Percentiles rank a stretch among this genome's conserved stretches.
Conservation (phyloP, 345 rosid species). For the Gossypium sturtianum region DNA sequence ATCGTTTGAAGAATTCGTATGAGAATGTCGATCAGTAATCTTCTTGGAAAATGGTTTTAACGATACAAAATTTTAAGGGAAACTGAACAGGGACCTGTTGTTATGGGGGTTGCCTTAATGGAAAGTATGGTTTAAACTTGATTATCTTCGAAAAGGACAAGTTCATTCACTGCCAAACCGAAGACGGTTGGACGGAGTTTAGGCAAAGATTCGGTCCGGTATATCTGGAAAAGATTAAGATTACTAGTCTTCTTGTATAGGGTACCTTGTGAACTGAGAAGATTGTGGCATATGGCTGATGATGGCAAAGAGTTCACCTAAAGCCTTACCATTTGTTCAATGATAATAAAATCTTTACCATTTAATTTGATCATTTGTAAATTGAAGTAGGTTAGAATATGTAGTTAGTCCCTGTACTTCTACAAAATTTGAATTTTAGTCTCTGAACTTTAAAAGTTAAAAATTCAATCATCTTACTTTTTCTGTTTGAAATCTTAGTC, state of each 20-base stretch:
- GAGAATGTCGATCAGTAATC: not conserved
- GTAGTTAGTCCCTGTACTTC: too few relatives aligned
- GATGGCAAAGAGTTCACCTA: not conserved
- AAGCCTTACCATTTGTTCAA: not conserved
- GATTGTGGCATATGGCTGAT: not conserved
- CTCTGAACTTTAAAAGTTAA: too few relatives aligned
- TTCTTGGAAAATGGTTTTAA: constrained; percentile 1
- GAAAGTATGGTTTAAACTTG: not conserved
- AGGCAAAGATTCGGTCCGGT: not conserved
- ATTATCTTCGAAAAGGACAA: not conserved
- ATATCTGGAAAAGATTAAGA: not conserved
- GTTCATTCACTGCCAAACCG: not conserved
- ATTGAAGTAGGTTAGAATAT: too few relatives aligned
- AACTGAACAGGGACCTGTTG: not conserved
- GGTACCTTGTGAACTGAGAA: not conserved
- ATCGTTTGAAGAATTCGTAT: not conserved
- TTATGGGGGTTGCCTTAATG: not conserved
- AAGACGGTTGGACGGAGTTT: not conserved
- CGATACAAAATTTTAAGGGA: not conserved
- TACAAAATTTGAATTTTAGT: too few relatives aligned
- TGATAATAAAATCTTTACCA: not conserved
- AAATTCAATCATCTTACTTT: too few relatives aligned
- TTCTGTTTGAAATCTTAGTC: too few relatives aligned
- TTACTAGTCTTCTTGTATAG: not conserved
- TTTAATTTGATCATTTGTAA: not conserved